Evolutionary conservation across 2,329 filamentous ascomycete species (phyloP), one percentile per base, ranked within the genome.

Genomic region (Ceratocystis destructans): DNA sequence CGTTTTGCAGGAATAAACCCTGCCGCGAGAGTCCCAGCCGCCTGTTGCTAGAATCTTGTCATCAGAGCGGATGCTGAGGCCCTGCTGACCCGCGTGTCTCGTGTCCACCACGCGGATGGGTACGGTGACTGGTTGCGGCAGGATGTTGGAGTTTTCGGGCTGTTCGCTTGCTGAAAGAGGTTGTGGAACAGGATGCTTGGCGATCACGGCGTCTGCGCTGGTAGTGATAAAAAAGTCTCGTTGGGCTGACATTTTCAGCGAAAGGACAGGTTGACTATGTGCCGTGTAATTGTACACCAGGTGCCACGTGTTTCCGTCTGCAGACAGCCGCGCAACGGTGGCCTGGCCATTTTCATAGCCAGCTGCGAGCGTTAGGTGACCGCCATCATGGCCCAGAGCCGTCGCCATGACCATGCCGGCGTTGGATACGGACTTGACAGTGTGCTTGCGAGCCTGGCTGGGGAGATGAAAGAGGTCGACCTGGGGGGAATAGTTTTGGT

Each of bases 391-490:
- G 67, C 88, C 80, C 2, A 93, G 74, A 7, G 80, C 77, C 20
- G 96, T 76, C 4, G 89, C 85, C 94, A 97, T 97, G 48, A 90
- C 85, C 92, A 97, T 97, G 66, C 89, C 90, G 72, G 81, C 79
- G 70, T 81, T 81, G 57, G 76, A 76, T 28, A 75, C 74, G 41
- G 79, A 72, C 57, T 78, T 78, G 68, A 85, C 75, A 0, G 80
- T 82, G 70, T 87, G 84, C 20, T 85, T 77, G n/a, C 92, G 83
- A 33, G 76, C 79, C 72, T 92, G 87, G 1, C 83, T 84, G 0
- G 94, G 93, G 0, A 97, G 79, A 50, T 88, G 83, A 73, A 89
- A 96, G 57, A 99, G 84, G 72, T 96, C 91, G 71, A 96, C 84
- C 80, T 84, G 22, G 44, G 17, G 31, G 12, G 1, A 33, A 41